Conservation (phyloP, 164 flowering plant genomes). For the Umbilicus rupestris region DNA sequence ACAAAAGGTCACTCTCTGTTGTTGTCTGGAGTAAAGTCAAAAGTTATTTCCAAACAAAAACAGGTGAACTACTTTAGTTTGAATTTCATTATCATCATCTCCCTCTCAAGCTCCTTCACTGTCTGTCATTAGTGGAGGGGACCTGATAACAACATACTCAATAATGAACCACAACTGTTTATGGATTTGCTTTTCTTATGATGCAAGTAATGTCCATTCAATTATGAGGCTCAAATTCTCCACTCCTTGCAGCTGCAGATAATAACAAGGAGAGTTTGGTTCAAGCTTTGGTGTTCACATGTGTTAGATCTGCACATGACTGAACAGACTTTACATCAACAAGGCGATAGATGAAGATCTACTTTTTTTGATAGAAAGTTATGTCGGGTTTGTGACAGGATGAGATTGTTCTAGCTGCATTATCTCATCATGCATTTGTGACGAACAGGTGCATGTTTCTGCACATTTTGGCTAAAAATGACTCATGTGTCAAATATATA, state of each 20-base stretch:
- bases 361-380: not conserved
- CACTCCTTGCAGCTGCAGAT: not conserved
- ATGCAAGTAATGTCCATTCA: conserved; percentile 3
- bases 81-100: not conserved
- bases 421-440: not conserved
- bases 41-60: not conserved
- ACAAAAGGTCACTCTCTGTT: not conserved
- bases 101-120: not conserved
- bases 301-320: too few species aligned
- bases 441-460: not conserved
- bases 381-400: not conserved
- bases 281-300: too few species aligned
- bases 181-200: not conserved
- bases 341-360: not conserved
- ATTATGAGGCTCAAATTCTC: not conserved
- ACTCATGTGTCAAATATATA: conserved; percentile 2
- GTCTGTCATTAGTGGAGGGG: not conserved
- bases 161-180: conserved; percentile 5
- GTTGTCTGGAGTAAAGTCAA: not conserved
- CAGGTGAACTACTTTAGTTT: not conserved
- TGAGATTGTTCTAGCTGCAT: too few species aligned
- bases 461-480: not conserved
- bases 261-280: too few species aligned
- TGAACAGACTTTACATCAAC: not conserved
- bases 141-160: not conserved